Base-by-base conservation (phyloP, 495 filamentous ascomycete species). In the Penicillium lagena region DNA sequence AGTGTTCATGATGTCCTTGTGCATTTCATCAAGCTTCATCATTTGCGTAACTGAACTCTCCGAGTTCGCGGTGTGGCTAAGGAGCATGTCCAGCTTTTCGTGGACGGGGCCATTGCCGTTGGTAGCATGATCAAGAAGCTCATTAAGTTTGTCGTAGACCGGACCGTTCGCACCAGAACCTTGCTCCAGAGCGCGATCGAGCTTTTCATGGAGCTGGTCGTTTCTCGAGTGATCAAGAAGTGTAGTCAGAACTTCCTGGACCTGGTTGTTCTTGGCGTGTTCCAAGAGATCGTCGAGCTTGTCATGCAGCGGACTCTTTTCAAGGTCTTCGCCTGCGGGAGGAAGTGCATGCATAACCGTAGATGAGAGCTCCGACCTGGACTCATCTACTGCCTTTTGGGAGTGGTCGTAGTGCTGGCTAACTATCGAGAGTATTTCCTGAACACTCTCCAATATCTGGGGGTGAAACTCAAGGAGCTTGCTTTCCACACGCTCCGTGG, bases 261-360 rank as follows among this genome's bases (percentile, higher is more conserved):
- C 75, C 22, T 70, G 72, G 7, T 63, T 63, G 30, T 60, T 63
- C 45, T 75, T 71, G 8, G 73, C 72, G 50, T 79, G 72, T 14
- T 79, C 78, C 22, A 96, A 71, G 7, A 98, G 73, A 50, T 77
- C 81, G 61, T 98, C 83, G n/a, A 98, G 76, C 66, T 96, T 96
- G 42, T 82, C 78, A 30, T 89, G 85, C 4, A 95, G 75, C 34
- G 67, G 72, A 5, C 67, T 76, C 58, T 94, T 85, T 60, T 89
- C 84, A 22, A 58, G 40, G 37, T 85, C 88, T 43, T 64, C 58
- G 34, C 73, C 67, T 2, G 75, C 64, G 14, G 71, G 59, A 36
- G 70, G 68, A 29, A 77, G 54, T 0, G 73, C 71, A 40, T 72
- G 75, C 1, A 79, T 54, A 52, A 80, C 73, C 17, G 77, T 60